Evolutionary conservation across 2,329 filamentous ascomycete genomes (phyloP).

Genomic region (Simplicillium aogashimaense): DNA sequence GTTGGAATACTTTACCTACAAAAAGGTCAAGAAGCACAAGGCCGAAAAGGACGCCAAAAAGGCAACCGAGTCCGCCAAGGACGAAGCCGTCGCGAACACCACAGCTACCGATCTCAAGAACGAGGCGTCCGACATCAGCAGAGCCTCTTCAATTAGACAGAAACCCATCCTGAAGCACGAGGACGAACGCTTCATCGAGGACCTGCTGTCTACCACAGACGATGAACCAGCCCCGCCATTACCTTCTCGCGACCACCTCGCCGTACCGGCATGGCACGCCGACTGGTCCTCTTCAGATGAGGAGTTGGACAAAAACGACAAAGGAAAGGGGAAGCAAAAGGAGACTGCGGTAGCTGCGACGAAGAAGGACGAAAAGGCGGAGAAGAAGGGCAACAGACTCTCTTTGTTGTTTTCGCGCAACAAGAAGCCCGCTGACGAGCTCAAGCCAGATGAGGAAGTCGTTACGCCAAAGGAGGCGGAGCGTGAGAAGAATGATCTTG

Average conservation of each 20-base stretch:
- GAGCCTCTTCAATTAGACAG: background rate
- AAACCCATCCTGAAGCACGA: slow-evolving; percentile 5
- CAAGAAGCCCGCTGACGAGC: slow-evolving; percentile 29
- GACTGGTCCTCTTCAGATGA: slow-evolving; percentile 17
- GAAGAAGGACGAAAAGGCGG: slow-evolving; percentile 16
- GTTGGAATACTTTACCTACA: slow-evolving; percentile 54
- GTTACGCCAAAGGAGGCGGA: slow-evolving; percentile 27
- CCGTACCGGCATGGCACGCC: slow-evolving; percentile 38
- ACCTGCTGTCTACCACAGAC: slow-evolving; percentile 31
- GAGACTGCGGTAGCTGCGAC: slow-evolving; percentile 18
- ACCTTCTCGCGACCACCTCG: slow-evolving; percentile 41
- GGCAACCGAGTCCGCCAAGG: slow-evolving; percentile 13
- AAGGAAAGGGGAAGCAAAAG: too few relatives aligned
- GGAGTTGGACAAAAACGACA: slow-evolving; percentile 13
- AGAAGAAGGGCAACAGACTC: slow-evolving; percentile 24
- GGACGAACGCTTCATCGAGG: slow-evolving; percentile 15
- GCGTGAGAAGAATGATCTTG: slow-evolving; percentile 60
- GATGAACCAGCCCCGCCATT: slow-evolving; percentile 40
- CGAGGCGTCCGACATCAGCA: slow-evolving; percentile 5
- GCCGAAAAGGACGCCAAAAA: slow-evolving; percentile 33
- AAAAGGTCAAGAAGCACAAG: slow-evolving; percentile 51
- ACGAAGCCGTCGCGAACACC: slow-evolving; percentile 38
- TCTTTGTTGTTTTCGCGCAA: slow-evolving; percentile 24
- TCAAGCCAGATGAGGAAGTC: slow-evolving; percentile 15
- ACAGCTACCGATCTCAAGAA: slow-evolving; percentile 1